Percentiles rank a stretch among this genome's conserved stretches.
phyloP scores from a whole-genome alignment of 176 grass and related monocot genomes.

The Lolium multiflorum region DNA sequence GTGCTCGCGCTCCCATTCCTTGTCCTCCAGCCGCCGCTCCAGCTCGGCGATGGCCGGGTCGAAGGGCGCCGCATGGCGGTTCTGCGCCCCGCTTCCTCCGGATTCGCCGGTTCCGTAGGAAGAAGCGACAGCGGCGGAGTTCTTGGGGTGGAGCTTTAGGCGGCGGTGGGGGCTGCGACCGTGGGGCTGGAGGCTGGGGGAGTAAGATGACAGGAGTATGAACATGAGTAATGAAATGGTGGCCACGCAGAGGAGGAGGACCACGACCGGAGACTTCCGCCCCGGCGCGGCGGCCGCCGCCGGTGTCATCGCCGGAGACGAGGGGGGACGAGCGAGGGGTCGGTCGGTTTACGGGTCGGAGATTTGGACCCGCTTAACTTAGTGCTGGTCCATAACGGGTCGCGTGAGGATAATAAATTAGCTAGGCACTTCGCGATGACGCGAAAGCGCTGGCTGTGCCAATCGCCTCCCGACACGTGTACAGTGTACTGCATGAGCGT shows the following conservation, averaged over 20 bases:
- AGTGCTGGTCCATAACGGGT: constrained; percentile 1
- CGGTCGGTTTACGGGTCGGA: constrained; percentile 22
- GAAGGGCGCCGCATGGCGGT: constrained; percentile 53
- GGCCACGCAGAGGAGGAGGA: constrained; percentile 55
- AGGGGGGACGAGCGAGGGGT: neutral
- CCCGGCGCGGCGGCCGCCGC: constrained; percentile 2
- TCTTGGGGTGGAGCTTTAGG: constrained; percentile 58
- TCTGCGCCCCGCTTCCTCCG: constrained; percentile 23
- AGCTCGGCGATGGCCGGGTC: constrained; percentile 78
- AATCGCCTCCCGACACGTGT: constrained; percentile 18
- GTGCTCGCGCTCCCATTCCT: constrained; percentile 82
- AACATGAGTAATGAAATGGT: constrained; percentile 53
- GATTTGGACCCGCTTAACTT: constrained; percentile 49
- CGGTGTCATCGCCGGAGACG: constrained; percentile 38
- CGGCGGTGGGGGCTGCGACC: constrained; percentile 67
- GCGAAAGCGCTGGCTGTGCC: neutral
- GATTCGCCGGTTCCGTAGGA: constrained; percentile 14
- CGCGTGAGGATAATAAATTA: neutral
- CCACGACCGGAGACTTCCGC: constrained; percentile 36
- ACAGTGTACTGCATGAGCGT: neutral
- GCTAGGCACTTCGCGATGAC: constrained; percentile 11
- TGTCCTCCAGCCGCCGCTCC: constrained; percentile 76
- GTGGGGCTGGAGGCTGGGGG: constrained; percentile 33
- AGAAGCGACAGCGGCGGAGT: constrained; percentile 17
- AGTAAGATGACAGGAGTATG: constrained; percentile 57